Evolutionary conservation across 768 basidiomycete genomes (phyloP), one percentile per base, ranked within the genome.

Genomic region (Auriculariales sp.): DNA sequence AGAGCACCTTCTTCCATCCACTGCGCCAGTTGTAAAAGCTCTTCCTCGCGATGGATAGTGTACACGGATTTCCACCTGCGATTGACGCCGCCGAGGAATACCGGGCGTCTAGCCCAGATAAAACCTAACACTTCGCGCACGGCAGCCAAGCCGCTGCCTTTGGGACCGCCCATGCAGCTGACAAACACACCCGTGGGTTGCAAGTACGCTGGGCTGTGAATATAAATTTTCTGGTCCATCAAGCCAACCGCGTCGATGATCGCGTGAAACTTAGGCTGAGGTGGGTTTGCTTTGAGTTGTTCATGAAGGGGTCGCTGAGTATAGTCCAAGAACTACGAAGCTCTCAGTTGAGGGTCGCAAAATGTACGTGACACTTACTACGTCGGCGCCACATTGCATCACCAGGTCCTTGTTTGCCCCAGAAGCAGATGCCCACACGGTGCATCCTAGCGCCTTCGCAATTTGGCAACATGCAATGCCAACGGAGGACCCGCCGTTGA

Each of bases 401-500:
- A 85, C 75, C 47, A 77, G 74, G 3, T 69, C 67, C 39, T 75
- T 72, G 52, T 83, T 85, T 59, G 69, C 74, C 1, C 59, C 67
- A 3, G 81, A 83, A 9, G 79, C 81, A 28, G 71, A 75, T 0
- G 75, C 74, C 2, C 73, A 66, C 3, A 86, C 81, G 3, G 53
- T 65, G 49, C 75, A 75, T 3, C 80, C 80, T 53, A 66, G 67
- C 1, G 74, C 70, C 58, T 85, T 87, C 7, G 83, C 82, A 9
- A 86, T 59, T 59, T 86, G 82, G 46, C 86, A 80, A 1, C 80
- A 83, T 54, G 72, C 73, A n/a, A 70, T 65, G 3, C 84, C 85
- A 1, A 85, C 80, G 1, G 79, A 75, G 47, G 78, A 79, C 3
- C 81, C 85, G 0, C 83, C 83, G 50, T 83, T 79, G 57, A 89